phyloP scores from a whole-genome alignment of 2,329 filamentous ascomycete genomes.

The Fusarium paranaense region DNA sequence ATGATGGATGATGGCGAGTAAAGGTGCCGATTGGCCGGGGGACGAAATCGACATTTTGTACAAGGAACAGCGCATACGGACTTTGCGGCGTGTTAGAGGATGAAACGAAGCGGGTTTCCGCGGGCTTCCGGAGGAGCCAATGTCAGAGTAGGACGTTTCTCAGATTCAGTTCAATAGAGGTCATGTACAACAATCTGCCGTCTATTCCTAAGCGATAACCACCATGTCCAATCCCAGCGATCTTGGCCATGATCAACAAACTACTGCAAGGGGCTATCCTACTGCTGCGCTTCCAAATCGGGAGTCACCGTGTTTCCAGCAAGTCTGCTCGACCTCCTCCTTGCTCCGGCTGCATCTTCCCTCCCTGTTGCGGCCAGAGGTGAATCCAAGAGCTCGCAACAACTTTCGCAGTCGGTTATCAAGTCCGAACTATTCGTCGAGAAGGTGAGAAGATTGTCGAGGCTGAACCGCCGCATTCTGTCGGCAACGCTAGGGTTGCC shows the following conservation, averaged over 20 bases:
- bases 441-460: constrained; percentile 32
- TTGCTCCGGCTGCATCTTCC: constrained; percentile 27
- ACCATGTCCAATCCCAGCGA: neutral
- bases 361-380: constrained; percentile 38
- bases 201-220: constrained; percentile 12
- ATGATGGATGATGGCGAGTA: neutral
- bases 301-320: constrained; percentile 4
- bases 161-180: constrained; percentile 48
- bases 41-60: constrained; percentile 30
- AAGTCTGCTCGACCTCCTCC: constrained; percentile 27
- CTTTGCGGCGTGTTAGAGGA: constrained; percentile 36
- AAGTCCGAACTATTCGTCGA: constrained; percentile 27
- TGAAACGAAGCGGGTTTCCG: constrained; percentile 30
- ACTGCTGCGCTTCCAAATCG: constrained; percentile 33
- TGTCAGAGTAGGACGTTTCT: constrained; percentile 44
- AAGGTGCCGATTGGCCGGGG: constrained; percentile 1
- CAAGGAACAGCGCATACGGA: constrained; percentile 41
- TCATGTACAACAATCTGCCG: constrained; percentile 50
- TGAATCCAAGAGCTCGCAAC: constrained; percentile 32
- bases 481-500: neutral
- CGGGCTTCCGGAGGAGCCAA: constrained; percentile 39
- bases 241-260: neutral
- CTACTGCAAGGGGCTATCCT: constrained; percentile 11
- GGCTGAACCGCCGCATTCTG: constrained; percentile 22
- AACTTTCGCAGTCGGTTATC: constrained; percentile 31